Evolutionary conservation across 139 green algal species (phyloP).

Genomic region (Zygnema cylindricum): DNA sequence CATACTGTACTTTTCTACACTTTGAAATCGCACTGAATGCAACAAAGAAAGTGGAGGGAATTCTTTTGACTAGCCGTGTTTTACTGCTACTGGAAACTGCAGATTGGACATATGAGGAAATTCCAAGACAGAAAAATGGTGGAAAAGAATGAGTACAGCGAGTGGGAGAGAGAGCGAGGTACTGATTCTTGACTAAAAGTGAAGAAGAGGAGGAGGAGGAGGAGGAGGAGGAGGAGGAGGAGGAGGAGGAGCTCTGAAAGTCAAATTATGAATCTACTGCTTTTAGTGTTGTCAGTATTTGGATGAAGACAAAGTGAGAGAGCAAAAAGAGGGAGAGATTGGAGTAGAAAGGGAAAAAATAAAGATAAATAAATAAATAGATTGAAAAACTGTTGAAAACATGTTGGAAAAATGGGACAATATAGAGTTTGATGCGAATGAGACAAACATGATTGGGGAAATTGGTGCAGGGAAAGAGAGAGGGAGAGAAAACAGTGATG

Average conservation of each 20-base stretch:
- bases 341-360: not conserved
- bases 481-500: not conserved
- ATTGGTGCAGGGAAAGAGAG: not conserved
- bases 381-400: not conserved
- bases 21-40: no score
- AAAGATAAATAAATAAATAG: not conserved
- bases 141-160: no score
- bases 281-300: no score
- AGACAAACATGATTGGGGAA: not conserved
- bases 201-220: slow-evolving; percentile 4
- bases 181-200: not conserved
- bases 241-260: not conserved
- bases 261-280: no score
- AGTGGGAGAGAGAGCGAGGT: not conserved
- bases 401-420: not conserved
- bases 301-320: slow-evolving; percentile 3
- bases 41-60: no score
- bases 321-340: not conserved
- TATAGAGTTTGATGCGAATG: not conserved
- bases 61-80: no score
- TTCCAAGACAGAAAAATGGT: no score
- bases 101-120: no score
- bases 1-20: no score
- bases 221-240: slow-evolving; percentile 15
- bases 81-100: no score